Conservation (phyloP, 2,329 filamentous ascomycete species). For the Diaporthe sp. region DNA sequence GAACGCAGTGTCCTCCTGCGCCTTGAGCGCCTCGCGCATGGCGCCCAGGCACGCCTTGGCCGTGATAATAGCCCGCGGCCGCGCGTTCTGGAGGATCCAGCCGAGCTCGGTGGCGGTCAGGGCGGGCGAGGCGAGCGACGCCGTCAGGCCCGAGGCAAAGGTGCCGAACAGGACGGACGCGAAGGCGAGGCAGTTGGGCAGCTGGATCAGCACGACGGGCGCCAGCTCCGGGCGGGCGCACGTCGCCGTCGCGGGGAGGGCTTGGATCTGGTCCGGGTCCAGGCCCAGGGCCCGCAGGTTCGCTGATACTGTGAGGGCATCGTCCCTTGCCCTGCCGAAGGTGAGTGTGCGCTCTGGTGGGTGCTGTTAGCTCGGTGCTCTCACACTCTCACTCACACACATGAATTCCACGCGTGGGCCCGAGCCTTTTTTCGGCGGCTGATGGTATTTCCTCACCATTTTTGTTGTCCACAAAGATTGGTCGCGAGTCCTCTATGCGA, state of each 20-base stretch:
- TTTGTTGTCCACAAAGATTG: constrained; percentile 53
- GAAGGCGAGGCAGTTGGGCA: constrained; percentile 54
- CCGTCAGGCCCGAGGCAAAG: constrained; percentile 53
- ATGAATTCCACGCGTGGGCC: too few species aligned
- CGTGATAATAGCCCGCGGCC: constrained; percentile 51
- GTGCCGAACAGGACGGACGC: constrained; percentile 48
- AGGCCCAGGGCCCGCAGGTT: constrained; percentile 50
- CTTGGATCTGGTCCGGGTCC: constrained; percentile 45
- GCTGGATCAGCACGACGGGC: constrained; percentile 53
- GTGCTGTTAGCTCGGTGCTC: constrained; percentile 19
- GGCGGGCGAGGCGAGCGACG: constrained; percentile 52
- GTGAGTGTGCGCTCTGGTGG: constrained; percentile 49
- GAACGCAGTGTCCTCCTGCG: constrained; percentile 46
- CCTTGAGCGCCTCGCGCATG: constrained; percentile 47
- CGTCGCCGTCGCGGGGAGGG: constrained; percentile 51
- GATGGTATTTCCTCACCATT: constrained; percentile 45
- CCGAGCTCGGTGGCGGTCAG: constrained; percentile 51
- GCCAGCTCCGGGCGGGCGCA: constrained; percentile 51
- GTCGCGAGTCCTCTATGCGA: constrained; percentile 44
- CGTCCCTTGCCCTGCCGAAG: constrained; percentile 45
- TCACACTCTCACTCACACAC: not conserved
- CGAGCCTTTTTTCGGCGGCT: not conserved
- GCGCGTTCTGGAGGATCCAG: constrained; percentile 54
- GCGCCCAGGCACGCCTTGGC: constrained; percentile 44
- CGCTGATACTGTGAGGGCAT: constrained; percentile 49